Conservation (phyloP, 768 basidiomycete genomes). For the Sistotremastrum niveocremeum region DNA sequence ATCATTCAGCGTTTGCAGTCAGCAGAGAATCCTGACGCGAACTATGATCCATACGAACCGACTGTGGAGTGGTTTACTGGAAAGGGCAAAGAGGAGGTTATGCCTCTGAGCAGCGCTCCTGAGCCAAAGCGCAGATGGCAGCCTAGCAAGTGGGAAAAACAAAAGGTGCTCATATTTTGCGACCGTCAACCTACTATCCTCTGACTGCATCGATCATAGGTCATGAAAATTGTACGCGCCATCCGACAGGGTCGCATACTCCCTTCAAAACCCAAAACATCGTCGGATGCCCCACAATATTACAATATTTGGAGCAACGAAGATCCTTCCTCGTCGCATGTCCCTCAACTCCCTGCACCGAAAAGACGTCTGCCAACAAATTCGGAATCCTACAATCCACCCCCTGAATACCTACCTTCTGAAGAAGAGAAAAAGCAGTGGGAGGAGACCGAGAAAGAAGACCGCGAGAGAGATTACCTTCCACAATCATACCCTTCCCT, state of each 20-base stretch:
- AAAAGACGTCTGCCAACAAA: slow-evolving; percentile 82
- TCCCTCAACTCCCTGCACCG: slow-evolving; percentile 87
- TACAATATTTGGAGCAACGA: slow-evolving; percentile 82
- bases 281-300: slow-evolving; percentile 48
- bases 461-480: slow-evolving; percentile 79
- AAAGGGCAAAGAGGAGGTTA: slow-evolving; percentile 85
- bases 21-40: slow-evolving; percentile 81
- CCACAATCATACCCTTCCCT: slow-evolving; percentile 77
- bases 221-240: slow-evolving; percentile 99
- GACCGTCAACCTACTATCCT: neutral
- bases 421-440: slow-evolving; percentile 71
- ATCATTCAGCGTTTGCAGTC: slow-evolving; percentile 85
- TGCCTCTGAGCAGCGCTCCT: slow-evolving; percentile 83
- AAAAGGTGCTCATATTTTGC: slow-evolving; percentile 50
- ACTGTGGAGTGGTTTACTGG: slow-evolving; percentile 96
- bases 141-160: slow-evolving; percentile 98
- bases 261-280: slow-evolving; percentile 75
- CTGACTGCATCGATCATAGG: slow-evolving; percentile 28
- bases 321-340: slow-evolving; percentile 46
- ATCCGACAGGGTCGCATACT: slow-evolving; percentile 92
- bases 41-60: slow-evolving; percentile 86
- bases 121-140: slow-evolving; percentile 96
- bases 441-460: slow-evolving; percentile 74
- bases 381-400: slow-evolving; percentile 97
- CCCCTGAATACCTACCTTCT: slow-evolving; percentile 87